A percentile compares a stretch with the other conserved stretches of the same genome.
These are phyloP conservation scores for Malassezia psittaci DNA, from an alignment of 1,284 basidiomycete genomes.

Conservation along the genomic window DNA sequence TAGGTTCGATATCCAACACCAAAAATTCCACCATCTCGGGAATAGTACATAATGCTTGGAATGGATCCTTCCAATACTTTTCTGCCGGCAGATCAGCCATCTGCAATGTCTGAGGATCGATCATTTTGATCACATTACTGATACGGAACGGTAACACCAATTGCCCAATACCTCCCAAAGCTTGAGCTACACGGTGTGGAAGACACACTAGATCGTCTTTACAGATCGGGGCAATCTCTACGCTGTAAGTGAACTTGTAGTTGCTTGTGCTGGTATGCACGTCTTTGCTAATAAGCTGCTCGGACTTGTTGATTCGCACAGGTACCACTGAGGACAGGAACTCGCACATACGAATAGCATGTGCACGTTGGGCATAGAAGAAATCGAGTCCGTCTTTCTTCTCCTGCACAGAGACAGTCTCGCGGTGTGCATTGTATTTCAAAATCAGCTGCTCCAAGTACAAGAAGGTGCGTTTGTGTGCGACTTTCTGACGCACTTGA, in stretches of 20 bases:
- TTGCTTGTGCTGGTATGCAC: slow-evolving; percentile 85
- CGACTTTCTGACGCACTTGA: slow-evolving; percentile 82
- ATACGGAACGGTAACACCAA: slow-evolving; percentile 79
- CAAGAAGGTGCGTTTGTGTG: slow-evolving; percentile 91
- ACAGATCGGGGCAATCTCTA: slow-evolving; percentile 92
- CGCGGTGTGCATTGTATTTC: slow-evolving; percentile 92
- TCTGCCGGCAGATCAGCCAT: slow-evolving; percentile 66
- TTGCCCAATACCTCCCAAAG: slow-evolving; percentile 75
- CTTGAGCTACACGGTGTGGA: slow-evolving; percentile 67
- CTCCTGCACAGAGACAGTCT: slow-evolving; percentile 85
- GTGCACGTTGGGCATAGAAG: slow-evolving; percentile 80
- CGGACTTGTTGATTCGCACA: slow-evolving; percentile 73
- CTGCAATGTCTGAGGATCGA: slow-evolving; percentile 80
- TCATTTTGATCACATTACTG: slow-evolving; percentile 78
- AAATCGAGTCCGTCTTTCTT: slow-evolving; percentile 91
- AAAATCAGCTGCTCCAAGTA: slow-evolving; percentile 95
- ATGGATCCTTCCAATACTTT: slow-evolving; percentile 84
- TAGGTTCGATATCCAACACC: slow-evolving; percentile 78
- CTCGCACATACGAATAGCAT: slow-evolving; percentile 95
- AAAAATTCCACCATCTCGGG: slow-evolving; percentile 88
- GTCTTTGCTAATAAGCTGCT: slow-evolving; percentile 84
- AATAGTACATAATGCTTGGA: slow-evolving; percentile 69
- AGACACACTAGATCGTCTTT: slow-evolving; percentile 94
- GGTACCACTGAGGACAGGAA: slow-evolving; percentile 82
- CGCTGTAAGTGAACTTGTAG: slow-evolving; percentile 95